Evolutionary conservation across 768 basidiomycete species (phyloP).

Genomic region (Naganishia randhawae): DNA sequence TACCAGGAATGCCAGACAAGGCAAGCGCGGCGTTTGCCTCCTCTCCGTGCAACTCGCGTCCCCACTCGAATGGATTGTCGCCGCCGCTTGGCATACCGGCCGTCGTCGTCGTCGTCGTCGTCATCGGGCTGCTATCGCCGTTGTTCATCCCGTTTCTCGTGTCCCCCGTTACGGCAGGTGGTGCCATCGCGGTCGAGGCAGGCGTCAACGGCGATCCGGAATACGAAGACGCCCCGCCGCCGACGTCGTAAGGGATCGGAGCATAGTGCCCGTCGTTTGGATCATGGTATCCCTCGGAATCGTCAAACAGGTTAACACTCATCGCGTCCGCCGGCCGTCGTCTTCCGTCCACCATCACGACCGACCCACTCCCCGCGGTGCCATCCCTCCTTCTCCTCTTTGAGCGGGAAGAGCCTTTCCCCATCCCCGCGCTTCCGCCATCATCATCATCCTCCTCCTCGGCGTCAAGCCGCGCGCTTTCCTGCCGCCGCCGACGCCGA

Average conservation of each 20-base stretch:
- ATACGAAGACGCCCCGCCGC: constrained; percentile 6
- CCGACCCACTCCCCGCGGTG: neutral
- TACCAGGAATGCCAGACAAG: neutral
- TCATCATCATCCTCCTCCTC: too few species aligned
- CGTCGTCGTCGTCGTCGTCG: neutral
- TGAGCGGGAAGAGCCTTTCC: neutral
- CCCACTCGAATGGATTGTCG: neutral
- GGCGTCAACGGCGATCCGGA: constrained; percentile 9
- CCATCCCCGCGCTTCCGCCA: too few species aligned
- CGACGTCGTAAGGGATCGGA: constrained; percentile 4
- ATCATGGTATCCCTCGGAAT: neutral
- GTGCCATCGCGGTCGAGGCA: neutral
- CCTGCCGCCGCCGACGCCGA: neutral
- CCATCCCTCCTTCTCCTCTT: constrained; percentile 9
- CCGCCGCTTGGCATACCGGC: neutral
- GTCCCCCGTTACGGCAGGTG: neutral
- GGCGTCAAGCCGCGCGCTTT: neutral
- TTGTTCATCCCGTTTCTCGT: neutral
- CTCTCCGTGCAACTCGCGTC: neutral
- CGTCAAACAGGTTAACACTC: constrained; percentile 14
- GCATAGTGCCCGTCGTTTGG: constrained; percentile 17
- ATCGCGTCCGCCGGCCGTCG: constrained; percentile 12
- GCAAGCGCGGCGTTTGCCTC: neutral
- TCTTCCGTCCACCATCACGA: constrained; percentile 21
- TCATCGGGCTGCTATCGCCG: neutral